A percentile compares a stretch with the other conserved stretches of the same genome.
These are phyloP conservation scores for Tagetes patula DNA, from an alignment of 129 eudicot genomes.

Conservation along the genomic window DNA sequence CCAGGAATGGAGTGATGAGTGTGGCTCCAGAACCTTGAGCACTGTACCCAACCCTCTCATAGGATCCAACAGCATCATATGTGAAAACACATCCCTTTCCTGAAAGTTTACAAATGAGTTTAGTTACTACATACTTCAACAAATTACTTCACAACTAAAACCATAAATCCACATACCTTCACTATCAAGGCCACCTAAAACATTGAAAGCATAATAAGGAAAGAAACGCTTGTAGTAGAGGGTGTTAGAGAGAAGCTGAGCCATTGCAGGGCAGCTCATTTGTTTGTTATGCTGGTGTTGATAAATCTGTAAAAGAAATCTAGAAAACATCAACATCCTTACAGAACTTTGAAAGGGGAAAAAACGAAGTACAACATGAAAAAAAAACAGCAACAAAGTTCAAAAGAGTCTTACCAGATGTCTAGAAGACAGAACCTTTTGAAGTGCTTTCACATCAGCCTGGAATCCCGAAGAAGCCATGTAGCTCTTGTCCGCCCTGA, in stretches of 20 bases:
- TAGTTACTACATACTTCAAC: conserved; percentile 5
- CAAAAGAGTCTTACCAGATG: conserved; percentile 65
- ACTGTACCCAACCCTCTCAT: conserved; percentile 95
- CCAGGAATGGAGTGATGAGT: conserved; percentile 90
- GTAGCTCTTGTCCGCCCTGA: conserved; percentile 88
- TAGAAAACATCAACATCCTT: neutral
- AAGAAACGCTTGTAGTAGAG: conserved; percentile 97
- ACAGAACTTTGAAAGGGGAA: neutral
- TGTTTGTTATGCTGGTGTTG: conserved; percentile 99
- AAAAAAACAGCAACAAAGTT: neutral
- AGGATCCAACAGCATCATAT: conserved; percentile 98
- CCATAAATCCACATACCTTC: conserved; percentile 52
- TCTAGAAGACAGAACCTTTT: conserved; percentile 86
- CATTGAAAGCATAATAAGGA: conserved; percentile 94
- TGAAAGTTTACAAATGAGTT: conserved; percentile 18
- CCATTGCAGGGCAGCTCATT: conserved; percentile 99
- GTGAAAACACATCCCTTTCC: conserved; percentile 98
- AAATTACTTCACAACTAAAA: neutral
- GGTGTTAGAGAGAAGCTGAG: conserved; percentile 94
- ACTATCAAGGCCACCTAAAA: conserved; percentile 92
- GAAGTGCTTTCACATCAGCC: conserved; percentile 96
- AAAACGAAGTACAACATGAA: neutral
- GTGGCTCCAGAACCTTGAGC: conserved; percentile 97
- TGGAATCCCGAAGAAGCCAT: conserved; percentile 99
- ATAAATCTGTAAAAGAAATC: conserved; percentile 48